Percentiles rank a stretch among this genome's conserved stretches.
phyloP scores from a whole-genome alignment of 176 grass and related monocot genomes.

The Triticum aestivum region IWGSC_CS_RefSeq_v2.1 NC_057794.1:374659257-374659756 shows the following conservation, averaged over 20 bases:
- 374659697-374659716: slow-evolving; percentile 3
- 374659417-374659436: not conserved
- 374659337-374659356: too few species aligned
- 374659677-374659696: slow-evolving; percentile 33
- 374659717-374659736: too few species aligned
- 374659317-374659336: not conserved
- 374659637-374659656: not conserved
- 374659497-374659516: not conserved
- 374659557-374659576: not conserved
- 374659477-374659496: not conserved
- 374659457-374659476: not conserved
- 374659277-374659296: not conserved
- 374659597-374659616: slow-evolving; percentile 17
- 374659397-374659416: not conserved
- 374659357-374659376: not conserved
- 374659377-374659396: not conserved
- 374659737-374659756: too few species aligned
- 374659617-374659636: not conserved
- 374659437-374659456: not conserved
- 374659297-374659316: not conserved
- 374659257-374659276: not conserved
- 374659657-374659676: not conserved
- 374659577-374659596: slow-evolving; percentile 15
- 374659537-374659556: not conserved
- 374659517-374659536: not conserved